These are phyloP conservation scores for Penicillium sumatraense DNA, from an alignment of 2,329 filamentous ascomycete species.

Conservation along the genomic window DNA sequence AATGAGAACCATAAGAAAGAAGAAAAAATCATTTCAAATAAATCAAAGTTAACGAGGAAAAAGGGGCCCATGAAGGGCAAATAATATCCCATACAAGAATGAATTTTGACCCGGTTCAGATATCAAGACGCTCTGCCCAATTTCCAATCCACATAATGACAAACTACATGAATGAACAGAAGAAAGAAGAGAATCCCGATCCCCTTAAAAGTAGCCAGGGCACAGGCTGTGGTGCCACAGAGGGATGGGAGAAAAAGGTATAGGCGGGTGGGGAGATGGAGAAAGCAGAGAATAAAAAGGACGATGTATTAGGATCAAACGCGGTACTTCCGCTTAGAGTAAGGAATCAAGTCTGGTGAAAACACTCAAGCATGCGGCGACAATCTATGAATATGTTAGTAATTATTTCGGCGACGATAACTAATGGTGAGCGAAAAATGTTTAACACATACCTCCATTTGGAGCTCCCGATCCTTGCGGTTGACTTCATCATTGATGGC, in stretches of 20 bases:
- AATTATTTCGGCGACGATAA: background rate
- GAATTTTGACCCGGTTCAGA: constrained; percentile 31
- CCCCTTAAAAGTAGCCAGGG: constrained; percentile 2
- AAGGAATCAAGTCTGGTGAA: constrained; percentile 97
- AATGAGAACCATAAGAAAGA: constrained; percentile 2
- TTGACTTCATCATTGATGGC: constrained; percentile 86
- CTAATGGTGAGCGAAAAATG: background rate
- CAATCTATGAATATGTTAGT: constrained; percentile 59
- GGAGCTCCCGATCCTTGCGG: constrained; percentile 91
- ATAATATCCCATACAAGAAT: constrained; percentile 33
- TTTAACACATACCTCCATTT: constrained; percentile 77
- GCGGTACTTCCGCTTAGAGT: constrained; percentile 59
- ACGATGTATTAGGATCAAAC: constrained; percentile 29
- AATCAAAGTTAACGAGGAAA: constrained; percentile 13
- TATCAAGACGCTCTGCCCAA: constrained; percentile 26
- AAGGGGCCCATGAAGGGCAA: constrained; percentile 17
- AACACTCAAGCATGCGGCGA: constrained; percentile 94
- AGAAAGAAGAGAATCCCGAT: constrained; percentile 10
- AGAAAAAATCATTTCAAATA: constrained; percentile 2
- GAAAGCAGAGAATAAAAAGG: constrained; percentile 21
- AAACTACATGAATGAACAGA: constrained; percentile 35
- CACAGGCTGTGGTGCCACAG: background rate
- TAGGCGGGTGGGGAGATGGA: constrained; percentile 11
- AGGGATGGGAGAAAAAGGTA: constrained; percentile 12
- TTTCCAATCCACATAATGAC: constrained; percentile 29